A percentile compares a stretch with the other conserved stretches of the same genome.
Evolutionary conservation across 164 flowering plant genomes (phyloP).

Genomic region (Dillenia suffruticosa): DNA sequence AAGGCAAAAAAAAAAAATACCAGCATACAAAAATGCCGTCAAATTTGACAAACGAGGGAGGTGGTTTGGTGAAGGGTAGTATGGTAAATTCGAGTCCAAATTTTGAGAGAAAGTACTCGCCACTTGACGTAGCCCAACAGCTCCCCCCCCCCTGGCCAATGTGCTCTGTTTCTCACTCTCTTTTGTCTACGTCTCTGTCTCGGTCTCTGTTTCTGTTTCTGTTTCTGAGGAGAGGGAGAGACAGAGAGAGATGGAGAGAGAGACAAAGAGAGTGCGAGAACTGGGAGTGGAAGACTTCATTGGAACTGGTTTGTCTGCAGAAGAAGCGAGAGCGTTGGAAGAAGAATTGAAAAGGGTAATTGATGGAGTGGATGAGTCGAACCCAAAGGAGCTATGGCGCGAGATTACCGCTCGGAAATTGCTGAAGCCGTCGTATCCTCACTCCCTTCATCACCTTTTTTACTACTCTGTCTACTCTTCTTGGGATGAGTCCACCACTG

Average conservation of each 20-base stretch:
- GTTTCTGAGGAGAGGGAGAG: background rate
- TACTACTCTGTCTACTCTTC: constrained; percentile 64
- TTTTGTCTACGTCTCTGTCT: too few relatives aligned
- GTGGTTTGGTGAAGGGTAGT: too few relatives aligned
- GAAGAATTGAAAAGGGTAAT: constrained; percentile 25
- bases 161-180: too few relatives aligned
- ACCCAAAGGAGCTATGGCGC: constrained; percentile 51
- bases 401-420: constrained; percentile 33
- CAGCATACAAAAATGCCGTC: too few relatives aligned
- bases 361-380: constrained; percentile 10
- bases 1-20: too few relatives aligned
- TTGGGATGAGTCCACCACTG: constrained; percentile 54
- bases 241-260: constrained; percentile 21
- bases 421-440: constrained; percentile 74
- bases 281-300: constrained; percentile 51
- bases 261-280: constrained; percentile 23
- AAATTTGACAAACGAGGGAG: too few relatives aligned
- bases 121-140: too few relatives aligned
- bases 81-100: too few relatives aligned
- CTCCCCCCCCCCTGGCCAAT: too few relatives aligned
- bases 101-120: too few relatives aligned
- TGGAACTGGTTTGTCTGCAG: constrained; percentile 33
- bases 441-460: constrained; percentile 67
- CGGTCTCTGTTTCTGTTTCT: too few relatives aligned
- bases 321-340: constrained; percentile 48